These are phyloP conservation scores for Albophoma yamanashiensis DNA, from an alignment of 2,329 filamentous ascomycete genomes.

Conservation along the genomic window DNA sequence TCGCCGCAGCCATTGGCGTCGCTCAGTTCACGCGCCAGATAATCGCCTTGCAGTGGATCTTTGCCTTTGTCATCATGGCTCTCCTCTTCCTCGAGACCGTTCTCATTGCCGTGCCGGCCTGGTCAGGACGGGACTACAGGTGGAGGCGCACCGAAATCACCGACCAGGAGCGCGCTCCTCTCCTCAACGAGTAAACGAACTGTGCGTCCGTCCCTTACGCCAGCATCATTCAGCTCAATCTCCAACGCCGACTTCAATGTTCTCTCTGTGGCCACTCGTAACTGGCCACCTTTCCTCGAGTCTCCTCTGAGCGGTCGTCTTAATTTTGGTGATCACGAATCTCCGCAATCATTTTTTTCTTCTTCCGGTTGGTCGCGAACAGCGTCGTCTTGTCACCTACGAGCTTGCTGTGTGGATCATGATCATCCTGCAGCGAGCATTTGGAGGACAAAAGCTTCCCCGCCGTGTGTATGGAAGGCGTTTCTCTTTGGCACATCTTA, in stretches of 20 bases:
- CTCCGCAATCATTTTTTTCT: neutral
- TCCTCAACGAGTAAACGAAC: slow-evolving; percentile 36
- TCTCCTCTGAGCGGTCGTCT: neutral
- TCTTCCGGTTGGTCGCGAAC: neutral
- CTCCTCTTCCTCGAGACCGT: slow-evolving; percentile 61
- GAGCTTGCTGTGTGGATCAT: neutral
- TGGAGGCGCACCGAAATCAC: slow-evolving; percentile 32
- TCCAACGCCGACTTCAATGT: slow-evolving; percentile 8
- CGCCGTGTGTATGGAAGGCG: neutral
- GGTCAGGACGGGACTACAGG: slow-evolving; percentile 46
- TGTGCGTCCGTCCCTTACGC: neutral
- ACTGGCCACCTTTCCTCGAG: neutral
- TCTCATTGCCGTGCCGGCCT: slow-evolving; percentile 51
- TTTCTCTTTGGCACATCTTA: neutral
- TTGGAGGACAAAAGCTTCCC: neutral
- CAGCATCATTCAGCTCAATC: neutral
- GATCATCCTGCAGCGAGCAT: neutral
- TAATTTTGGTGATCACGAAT: neutral
- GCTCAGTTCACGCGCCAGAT: slow-evolving; percentile 63
- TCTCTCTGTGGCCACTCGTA: neutral
- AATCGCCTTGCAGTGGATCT: slow-evolving; percentile 84
- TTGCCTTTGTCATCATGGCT: slow-evolving; percentile 74
- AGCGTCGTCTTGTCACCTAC: neutral
- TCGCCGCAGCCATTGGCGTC: slow-evolving; percentile 65
- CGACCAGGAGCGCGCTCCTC: slow-evolving; percentile 50